phyloP scores from a whole-genome alignment of 768 basidiomycete species.

The Leccinum imitatum region DNA sequence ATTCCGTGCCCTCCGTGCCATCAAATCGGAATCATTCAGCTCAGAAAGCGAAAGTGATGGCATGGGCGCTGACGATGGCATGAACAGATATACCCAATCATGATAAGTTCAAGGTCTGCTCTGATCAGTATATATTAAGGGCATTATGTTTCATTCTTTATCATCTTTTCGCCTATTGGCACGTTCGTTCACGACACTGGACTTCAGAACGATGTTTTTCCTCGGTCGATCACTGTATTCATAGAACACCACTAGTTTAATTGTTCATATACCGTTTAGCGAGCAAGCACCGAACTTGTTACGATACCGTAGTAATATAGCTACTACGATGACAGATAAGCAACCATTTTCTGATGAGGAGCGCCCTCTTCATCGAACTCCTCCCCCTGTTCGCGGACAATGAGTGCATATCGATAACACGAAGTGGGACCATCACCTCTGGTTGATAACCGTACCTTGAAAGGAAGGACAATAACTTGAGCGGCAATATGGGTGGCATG shows the following conservation, averaged over 20 bases:
- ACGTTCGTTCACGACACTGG: conserved; percentile 32
- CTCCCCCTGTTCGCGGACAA: conserved; percentile 48
- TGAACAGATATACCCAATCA: conserved; percentile 38
- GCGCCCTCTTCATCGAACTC: conserved; percentile 82
- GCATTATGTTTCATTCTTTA: conserved; percentile 21
- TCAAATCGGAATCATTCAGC: conserved; percentile 61
- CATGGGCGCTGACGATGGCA: conserved; percentile 49
- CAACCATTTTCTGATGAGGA: conserved; percentile 83
- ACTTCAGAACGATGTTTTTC: conserved; percentile 34
- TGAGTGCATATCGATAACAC: conserved; percentile 26
- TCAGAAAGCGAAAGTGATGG: conserved; percentile 73
- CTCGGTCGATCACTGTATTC: conserved; percentile 39
- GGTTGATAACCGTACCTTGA: conserved; percentile 66
- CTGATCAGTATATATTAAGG: conserved; percentile 7
- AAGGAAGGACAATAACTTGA: conserved; percentile 12
- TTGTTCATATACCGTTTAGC: conserved; percentile 32
- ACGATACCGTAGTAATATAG: conserved; percentile 27
- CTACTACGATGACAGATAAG: conserved; percentile 46
- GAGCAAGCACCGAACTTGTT: conserved; percentile 23
- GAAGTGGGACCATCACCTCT: conserved; percentile 47
- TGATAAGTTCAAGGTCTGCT: conserved; percentile 25
- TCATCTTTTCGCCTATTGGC: conserved; percentile 17
- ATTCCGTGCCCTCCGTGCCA: conserved; percentile 41
- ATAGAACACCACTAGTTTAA: conserved; percentile 36
- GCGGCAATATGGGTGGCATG: conserved; percentile 14